Percentiles rank a stretch among this genome's conserved stretches.
These are phyloP conservation scores for Pseudomicrostroma phylloplanum DNA, from an alignment of 1,284 basidiomycete genomes.

Conservation along the genomic window DNA sequence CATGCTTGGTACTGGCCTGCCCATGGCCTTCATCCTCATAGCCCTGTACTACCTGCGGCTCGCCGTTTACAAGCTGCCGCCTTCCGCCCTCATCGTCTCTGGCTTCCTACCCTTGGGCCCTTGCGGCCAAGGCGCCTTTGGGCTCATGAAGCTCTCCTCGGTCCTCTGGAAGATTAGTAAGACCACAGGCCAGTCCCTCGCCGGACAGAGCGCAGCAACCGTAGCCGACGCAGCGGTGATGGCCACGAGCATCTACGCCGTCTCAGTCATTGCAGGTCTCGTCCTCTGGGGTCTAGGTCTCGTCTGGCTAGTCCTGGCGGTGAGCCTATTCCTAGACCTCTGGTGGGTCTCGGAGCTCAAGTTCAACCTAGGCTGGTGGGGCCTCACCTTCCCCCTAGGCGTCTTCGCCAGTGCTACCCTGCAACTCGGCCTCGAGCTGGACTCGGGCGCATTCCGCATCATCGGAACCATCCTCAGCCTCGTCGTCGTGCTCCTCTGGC, in stretches of 20 bases:
- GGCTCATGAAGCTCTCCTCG: conserved; percentile 55
- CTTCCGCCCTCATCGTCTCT: conserved; percentile 58
- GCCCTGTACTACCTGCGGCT: conserved; percentile 58
- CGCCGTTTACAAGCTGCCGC: conserved; percentile 53
- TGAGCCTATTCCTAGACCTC: conserved; percentile 38
- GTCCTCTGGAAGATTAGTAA: conserved; percentile 20
- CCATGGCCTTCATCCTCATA: conserved; percentile 59
- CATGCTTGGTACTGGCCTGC: conserved; percentile 53
- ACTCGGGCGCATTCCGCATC: conserved; percentile 27
- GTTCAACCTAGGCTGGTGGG: conserved; percentile 45
- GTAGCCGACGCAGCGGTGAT: conserved; percentile 22
- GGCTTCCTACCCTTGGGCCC: conserved; percentile 60
- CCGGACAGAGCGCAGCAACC: conserved; percentile 11
- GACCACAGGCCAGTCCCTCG: conserved; percentile 14
- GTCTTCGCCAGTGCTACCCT: conserved; percentile 27
- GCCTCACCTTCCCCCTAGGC: conserved; percentile 38
- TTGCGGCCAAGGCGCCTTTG: conserved; percentile 62
- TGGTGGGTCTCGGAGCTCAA: conserved; percentile 24
- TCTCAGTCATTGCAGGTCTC: conserved; percentile 41
- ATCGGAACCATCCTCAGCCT: conserved; percentile 28
- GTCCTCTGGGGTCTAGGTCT: conserved; percentile 54
- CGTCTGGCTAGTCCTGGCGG: conserved; percentile 53
- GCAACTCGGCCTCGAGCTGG: conserved; percentile 28
- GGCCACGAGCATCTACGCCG: conserved; percentile 30
- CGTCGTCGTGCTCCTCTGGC: conserved; percentile 29